A percentile compares a stretch with the other conserved stretches of the same genome.
These are phyloP conservation scores for Metarhizium sp. DNA, from an alignment of 2,329 filamentous ascomycete species.

Conservation along the genomic window DNA sequence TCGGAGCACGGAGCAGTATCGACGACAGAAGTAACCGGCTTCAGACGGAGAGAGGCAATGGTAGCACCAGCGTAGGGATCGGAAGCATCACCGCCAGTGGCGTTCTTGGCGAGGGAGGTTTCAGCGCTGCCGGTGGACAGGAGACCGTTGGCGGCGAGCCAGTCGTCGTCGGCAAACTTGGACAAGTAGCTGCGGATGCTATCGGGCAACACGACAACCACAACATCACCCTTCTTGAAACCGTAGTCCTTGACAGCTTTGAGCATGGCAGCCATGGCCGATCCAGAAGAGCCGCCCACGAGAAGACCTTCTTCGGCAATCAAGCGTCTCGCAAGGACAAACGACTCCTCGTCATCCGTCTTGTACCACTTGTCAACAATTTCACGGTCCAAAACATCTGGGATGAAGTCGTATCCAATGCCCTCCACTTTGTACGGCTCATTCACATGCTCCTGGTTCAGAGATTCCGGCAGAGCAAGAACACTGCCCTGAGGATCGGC, in stretches of 20 bases:
- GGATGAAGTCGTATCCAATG: conserved; percentile 97
- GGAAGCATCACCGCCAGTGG: conserved; percentile 27
- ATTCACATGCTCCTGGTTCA: conserved; percentile 76
- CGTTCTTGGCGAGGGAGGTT: conserved; percentile 32
- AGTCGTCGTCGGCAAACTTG: conserved; percentile 98
- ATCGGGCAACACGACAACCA: conserved; percentile 88
- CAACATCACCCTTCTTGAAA: conserved; percentile 74
- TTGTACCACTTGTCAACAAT: conserved; percentile 95
- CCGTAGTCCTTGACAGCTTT: conserved; percentile 66
- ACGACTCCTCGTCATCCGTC: conserved; percentile 87
- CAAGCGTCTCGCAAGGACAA: conserved; percentile 77
- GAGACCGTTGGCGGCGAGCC: conserved; percentile 93
- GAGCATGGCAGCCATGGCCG: conserved; percentile 75
- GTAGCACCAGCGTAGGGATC: conserved; percentile 73
- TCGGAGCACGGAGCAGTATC: conserved; percentile 65
- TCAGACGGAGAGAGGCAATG: conserved; percentile 74
- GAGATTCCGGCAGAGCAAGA: conserved; percentile 65
- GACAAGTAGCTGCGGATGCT: conserved; percentile 95
- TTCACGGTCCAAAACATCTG: conserved; percentile 77
- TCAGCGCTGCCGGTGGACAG: conserved; percentile 51
- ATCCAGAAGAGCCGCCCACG: conserved; percentile 88
- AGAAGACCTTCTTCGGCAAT: conserved; percentile 92
- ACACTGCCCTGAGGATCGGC: conserved; percentile 92
- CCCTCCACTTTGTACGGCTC: conserved; percentile 95
- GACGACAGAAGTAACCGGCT: conserved; percentile 82